These are phyloP conservation scores for Chenopodium quinoa DNA, from an alignment of 148 eudicot species.

Conservation along the genomic window DNA sequence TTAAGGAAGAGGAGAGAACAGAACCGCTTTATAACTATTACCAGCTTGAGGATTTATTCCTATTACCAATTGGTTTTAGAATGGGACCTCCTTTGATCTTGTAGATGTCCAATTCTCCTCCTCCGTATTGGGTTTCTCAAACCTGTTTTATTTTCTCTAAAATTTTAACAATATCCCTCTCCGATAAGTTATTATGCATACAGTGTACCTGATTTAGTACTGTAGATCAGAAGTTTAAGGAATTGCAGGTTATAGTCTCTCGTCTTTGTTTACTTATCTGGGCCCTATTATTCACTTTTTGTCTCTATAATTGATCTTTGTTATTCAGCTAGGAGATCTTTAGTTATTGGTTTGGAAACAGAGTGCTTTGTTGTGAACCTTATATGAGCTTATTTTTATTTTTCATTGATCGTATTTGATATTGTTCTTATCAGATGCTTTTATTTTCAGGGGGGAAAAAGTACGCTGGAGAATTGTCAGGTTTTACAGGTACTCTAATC, in stretches of 20 bases:
- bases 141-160: no score
- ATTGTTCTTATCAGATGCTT: background rate
- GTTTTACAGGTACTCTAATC: conserved; percentile 73
- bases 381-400: background rate
- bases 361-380: background rate
- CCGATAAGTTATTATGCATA: no score
- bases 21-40: no score
- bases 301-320: background rate
- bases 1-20: no score
- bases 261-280: background rate
- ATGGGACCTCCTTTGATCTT: no score
- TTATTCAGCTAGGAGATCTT: background rate
- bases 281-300: background rate
- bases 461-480: conserved; percentile 96
- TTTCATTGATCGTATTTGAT: background rate
- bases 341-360: background rate
- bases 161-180: no score
- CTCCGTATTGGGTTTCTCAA: no score
- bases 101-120: no score
- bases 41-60: no score
- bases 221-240: background rate
- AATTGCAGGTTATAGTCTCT: background rate
- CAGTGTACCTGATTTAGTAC: background rate
- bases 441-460: conserved; percentile 78
- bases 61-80: no score